A percentile compares a stretch with the other conserved stretches of the same genome.
Evolutionary conservation across 2,329 filamentous ascomycete genomes (phyloP).

Genomic region (Ceratocystiopsis brevicomis): DNA sequence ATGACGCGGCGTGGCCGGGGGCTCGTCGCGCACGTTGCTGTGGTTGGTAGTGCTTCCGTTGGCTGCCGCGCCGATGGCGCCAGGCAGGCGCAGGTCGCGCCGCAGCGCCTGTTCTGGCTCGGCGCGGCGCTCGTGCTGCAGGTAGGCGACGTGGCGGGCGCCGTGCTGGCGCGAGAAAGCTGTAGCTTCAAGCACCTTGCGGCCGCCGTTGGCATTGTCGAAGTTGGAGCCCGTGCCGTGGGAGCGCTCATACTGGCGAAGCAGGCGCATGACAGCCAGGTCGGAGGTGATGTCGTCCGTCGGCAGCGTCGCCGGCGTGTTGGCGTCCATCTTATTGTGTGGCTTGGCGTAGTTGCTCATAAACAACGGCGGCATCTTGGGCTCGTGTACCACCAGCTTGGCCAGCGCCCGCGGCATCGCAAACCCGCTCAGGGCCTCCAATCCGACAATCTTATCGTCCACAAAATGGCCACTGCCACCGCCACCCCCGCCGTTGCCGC

Average conservation of each 20-base stretch:
- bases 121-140: constrained; percentile 22
- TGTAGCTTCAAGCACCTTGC: constrained; percentile 36
- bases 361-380: constrained; percentile 38
- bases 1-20: constrained; percentile 4
- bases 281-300: constrained; percentile 35
- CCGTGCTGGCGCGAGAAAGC: constrained; percentile 25
- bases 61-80: constrained; percentile 1
- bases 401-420: constrained; percentile 40
- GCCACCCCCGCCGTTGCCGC: background rate
- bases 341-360: constrained; percentile 40
- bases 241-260: constrained; percentile 34
- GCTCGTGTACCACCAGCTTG: constrained; percentile 33
- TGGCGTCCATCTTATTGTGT: constrained; percentile 35
- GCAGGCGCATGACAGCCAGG: constrained; percentile 37
- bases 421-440: constrained; percentile 41
- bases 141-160: constrained; percentile 29
- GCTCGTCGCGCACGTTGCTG: constrained; percentile 25
- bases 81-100: constrained; percentile 29
- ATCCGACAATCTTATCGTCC: constrained; percentile 38
- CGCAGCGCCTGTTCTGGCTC: constrained; percentile 28
- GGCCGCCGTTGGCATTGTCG: constrained; percentile 32
- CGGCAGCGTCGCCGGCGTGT: constrained; percentile 32
- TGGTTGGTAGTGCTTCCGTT: no score
- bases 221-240: constrained; percentile 37
- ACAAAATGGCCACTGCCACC: constrained; percentile 23